Percentiles rank a stretch among this genome's conserved stretches.
Conservation (phyloP, 306 rosid species). For the Hippophae tibetana region DNA sequence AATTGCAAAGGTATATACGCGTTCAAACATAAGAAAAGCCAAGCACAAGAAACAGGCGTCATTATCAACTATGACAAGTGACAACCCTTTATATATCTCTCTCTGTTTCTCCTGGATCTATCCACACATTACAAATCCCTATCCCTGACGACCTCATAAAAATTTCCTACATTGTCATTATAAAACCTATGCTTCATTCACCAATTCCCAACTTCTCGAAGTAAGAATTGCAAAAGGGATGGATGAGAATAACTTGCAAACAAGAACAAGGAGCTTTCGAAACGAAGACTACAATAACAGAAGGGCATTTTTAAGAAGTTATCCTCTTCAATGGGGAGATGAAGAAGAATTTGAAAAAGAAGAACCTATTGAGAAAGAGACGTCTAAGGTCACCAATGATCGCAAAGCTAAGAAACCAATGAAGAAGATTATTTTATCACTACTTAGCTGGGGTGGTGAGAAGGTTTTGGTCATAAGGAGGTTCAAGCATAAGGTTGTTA, state of each 20-base stretch:
- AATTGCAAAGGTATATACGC: conserved; percentile 6
- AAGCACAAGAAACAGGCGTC: not conserved
- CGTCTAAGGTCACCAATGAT: not conserved
- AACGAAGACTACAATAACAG: conserved; percentile 20
- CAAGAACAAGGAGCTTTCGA: conserved; percentile 21
- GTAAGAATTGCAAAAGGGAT: conserved; percentile 12
- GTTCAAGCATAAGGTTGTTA: conserved; percentile 11
- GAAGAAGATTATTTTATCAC: conserved; percentile 13
- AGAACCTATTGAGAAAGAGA: not conserved
- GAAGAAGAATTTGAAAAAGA: conserved; percentile 2
- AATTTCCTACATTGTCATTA: not conserved
- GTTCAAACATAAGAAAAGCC: conserved; percentile 11
- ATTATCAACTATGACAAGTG: not conserved
- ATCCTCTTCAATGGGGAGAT: conserved; percentile 31
- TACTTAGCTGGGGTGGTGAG: conserved; percentile 18
- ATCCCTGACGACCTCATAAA: not conserved
- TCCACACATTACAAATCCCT: not conserved
- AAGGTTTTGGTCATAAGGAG: conserved; percentile 19
- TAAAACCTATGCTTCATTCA: not conserved
- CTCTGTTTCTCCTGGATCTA: conserved; percentile 1
- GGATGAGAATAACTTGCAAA: not conserved
- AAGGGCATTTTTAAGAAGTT: conserved; percentile 26
- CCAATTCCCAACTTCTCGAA: not conserved
- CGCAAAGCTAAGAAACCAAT: conserved; percentile 2
- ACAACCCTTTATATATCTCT: not conserved